A percentile compares a stretch with the other conserved stretches of the same genome.
These are phyloP conservation scores for Penicillium sclerotigenum DNA, from an alignment of 2,329 filamentous ascomycete genomes.

Conservation along the genomic window DNA sequence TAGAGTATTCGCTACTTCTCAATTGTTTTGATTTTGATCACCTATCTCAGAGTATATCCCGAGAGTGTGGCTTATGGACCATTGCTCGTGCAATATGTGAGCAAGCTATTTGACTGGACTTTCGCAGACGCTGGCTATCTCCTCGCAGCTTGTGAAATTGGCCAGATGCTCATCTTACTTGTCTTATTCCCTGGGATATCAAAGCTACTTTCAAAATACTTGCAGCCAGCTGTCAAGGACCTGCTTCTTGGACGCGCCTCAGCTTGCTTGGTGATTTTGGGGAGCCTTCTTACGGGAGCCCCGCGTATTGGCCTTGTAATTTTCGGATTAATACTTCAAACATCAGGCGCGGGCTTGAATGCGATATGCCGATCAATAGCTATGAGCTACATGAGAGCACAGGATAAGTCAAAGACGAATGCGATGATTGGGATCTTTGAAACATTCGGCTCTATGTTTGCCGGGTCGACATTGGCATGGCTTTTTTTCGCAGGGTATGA, in stretches of 20 bases:
- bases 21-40: not conserved
- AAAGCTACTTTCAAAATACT: not conserved
- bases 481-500: not conserved
- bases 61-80: not conserved
- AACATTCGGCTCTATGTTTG: not conserved
- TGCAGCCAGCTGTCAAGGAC: not conserved
- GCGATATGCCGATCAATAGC: not conserved
- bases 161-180: not conserved
- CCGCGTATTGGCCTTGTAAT: not conserved
- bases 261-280: not conserved
- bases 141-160: not conserved
- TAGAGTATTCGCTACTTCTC: not conserved
- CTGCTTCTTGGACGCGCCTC: not conserved
- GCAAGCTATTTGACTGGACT: not conserved
- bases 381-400: not conserved
- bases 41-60: not conserved
- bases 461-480: not conserved
- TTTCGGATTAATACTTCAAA: not conserved
- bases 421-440: not conserved
- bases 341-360: not conserved
- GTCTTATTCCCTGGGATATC: not conserved
- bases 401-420: not conserved
- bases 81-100: not conserved
- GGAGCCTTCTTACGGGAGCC: not conserved
- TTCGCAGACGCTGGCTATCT: not conserved